These are phyloP conservation scores for Epichloe sp. DNA, from an alignment of 2,329 filamentous ascomycete genomes.

Conservation along the genomic window DNA sequence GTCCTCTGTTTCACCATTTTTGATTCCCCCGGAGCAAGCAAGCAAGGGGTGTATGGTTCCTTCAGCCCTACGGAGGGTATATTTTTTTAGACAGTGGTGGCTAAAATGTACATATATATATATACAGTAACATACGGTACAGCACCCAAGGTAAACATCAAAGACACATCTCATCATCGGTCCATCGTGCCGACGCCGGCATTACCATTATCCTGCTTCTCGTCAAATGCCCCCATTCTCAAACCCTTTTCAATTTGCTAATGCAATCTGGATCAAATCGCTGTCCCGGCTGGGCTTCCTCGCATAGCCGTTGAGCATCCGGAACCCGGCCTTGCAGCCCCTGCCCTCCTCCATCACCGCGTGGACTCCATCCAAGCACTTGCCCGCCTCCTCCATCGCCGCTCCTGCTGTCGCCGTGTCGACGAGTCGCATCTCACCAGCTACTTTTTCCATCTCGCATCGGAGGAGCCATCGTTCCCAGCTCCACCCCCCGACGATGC, in stretches of 20 bases:
- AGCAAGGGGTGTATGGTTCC: too few relatives aligned
- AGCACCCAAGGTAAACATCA: background rate
- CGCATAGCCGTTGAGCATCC: slow-evolving; percentile 50
- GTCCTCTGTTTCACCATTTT: background rate
- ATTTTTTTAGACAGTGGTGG: too few relatives aligned
- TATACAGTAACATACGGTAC: background rate
- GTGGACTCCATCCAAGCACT: slow-evolving; percentile 46
- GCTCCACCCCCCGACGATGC: slow-evolving; percentile 72
- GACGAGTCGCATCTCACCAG: slow-evolving; percentile 49
- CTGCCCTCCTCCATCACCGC: slow-evolving; percentile 52
- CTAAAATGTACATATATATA: too few relatives aligned
- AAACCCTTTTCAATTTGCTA: slow-evolving; percentile 10
- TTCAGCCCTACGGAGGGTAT: too few relatives aligned
- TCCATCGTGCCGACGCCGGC: too few relatives aligned
- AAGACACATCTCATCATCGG: background rate
- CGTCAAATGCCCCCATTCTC: background rate
- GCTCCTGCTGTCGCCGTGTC: slow-evolving; percentile 38
- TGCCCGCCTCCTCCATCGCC: slow-evolving; percentile 42
- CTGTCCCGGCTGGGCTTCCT: slow-evolving; percentile 40
- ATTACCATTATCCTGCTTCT: background rate
- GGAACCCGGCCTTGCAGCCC: slow-evolving; percentile 43
- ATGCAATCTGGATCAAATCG: slow-evolving; percentile 26
- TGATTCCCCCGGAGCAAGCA: too few relatives aligned
- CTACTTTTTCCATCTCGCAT: slow-evolving; percentile 65
- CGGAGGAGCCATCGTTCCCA: slow-evolving; percentile 97